Evolutionary conservation across 192 early-diverging fungal species (phyloP), one percentile per base, ranked within the genome.

Genomic region (Backusella luteola): DNA sequence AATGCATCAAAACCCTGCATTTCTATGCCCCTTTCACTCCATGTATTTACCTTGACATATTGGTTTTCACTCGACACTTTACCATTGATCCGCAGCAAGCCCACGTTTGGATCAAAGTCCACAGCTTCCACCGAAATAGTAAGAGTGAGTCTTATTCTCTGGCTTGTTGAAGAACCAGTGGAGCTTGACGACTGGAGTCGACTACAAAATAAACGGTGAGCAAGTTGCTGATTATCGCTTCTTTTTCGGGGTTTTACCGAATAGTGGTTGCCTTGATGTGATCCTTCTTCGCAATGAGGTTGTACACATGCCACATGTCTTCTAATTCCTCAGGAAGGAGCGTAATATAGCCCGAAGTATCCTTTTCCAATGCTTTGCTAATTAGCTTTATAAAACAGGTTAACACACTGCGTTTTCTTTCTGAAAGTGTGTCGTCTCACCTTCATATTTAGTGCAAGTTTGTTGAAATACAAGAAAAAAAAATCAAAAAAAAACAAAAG

Each of bases 231-330:
- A 56, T 2, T 26, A 56, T 56, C 2, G 34, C 32, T 32, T 4
- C 17, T 32, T 2, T 9, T 49, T 0, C 35, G 32, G 21, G 32
- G 21, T 4, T 67, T 73, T 85, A 93, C 92, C 94, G 81, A 76
- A 98, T 88, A 17, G 97, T 96, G 9, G 94, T 90, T 12, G 95
- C 94, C 79, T 93, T 88, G 63, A 99, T 88, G 73, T 87, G 85
- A 89, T 99, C 98, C 70, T 92, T 93, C 74, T 91, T 87, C 35
- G 91, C 85, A 70, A 99, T 92, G 35, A 94, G 87, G 80, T 93
- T 95, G 85, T 97, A 96, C 39, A 93, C 88, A 84, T 97, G 96
- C 97, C 98, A 99, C 94, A 99, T 96, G 84, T 99, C 98, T 75
- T 99, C 97, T 67, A 91, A 81, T 76, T 98, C 94, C 78, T 98